Evolutionary conservation across 1,139 yeast species (phyloP).

Genomic region (Debaryomyces subglobosus): DNA sequence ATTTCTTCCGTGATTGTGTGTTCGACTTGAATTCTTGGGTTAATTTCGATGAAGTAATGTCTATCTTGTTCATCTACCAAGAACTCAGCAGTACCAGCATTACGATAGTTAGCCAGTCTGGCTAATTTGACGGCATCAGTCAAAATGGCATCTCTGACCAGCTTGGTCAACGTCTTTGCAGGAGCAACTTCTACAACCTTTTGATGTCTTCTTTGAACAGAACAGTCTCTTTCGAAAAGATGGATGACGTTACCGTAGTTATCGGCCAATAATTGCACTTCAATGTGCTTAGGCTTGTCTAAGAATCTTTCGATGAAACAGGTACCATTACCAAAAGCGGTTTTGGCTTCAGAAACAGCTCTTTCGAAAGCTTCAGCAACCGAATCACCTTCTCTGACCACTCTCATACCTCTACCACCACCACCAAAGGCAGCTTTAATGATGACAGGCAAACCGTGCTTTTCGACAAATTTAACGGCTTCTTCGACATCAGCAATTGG

Average conservation of each 20-base stretch:
- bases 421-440: slow-evolving; percentile 99
- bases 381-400: slow-evolving; percentile 95
- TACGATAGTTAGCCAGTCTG: slow-evolving; percentile 82
- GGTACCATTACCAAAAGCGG: slow-evolving; percentile 97
- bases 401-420: slow-evolving; percentile 99
- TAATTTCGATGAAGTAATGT: slow-evolving; percentile 96
- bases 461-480: slow-evolving; percentile 74
- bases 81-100: slow-evolving; percentile 99
- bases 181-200: slow-evolving; percentile 99
- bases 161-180: slow-evolving; percentile 84
- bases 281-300: slow-evolving; percentile 96
- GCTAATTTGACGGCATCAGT: slow-evolving; percentile 95
- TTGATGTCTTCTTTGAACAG: slow-evolving; percentile 99
- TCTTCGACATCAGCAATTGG: slow-evolving; percentile 84
- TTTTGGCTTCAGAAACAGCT: slow-evolving; percentile 91
- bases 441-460: slow-evolving; percentile 94
- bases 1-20: slow-evolving; percentile 99
- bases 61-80: slow-evolving; percentile 91
- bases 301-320: slow-evolving; percentile 96
- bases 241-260: slow-evolving; percentile 93
- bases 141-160: slow-evolving; percentile 86
- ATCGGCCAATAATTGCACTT: slow-evolving; percentile 95
- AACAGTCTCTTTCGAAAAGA: slow-evolving; percentile 96
- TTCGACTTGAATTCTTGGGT: slow-evolving; percentile 98
- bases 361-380: slow-evolving; percentile 89